Evolutionary conservation across 148 eudicot species (phyloP), one percentile per base, ranked within the genome.

Genomic region (Rhododendron molle): DNA sequence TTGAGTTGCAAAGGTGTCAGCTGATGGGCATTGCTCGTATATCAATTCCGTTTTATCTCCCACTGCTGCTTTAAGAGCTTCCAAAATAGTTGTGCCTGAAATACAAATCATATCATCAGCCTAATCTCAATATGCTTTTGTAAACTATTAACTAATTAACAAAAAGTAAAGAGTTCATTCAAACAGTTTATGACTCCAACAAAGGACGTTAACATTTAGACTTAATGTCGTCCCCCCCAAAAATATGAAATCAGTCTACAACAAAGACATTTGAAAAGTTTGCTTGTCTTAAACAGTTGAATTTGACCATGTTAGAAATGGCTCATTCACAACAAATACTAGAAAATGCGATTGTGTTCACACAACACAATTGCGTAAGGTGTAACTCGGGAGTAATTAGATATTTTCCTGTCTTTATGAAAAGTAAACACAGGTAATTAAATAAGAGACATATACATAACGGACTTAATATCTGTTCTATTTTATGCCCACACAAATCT

Each of bases 1-100:
- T 87, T 89, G 91, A 72, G 86, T 83, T 38, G 86, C 83, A 77
- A 96, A 88, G 78, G 94, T 94, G 47, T 90, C 91, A 81, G 92
- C 85, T 2, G 98, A 88, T 83, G 99, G 99, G 56, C 88, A 86
- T 87, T 86, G 90, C 88, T 94, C 94, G 43, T 87, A 93, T 15
- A 93, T 83, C 80, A 97, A 89, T 90, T 97, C 90, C 26, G 96
- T 90, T 62, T 90, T 65, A 58, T 88, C 91, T 65, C 92, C 94
- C 67, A 93, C 89, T 18, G 88, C 87, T 80, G 83, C 91, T 90
- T 86, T 94, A 32, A 97, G 77, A 50, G 98, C 96, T 77, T 95
- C 98, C 90, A 95, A 88, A 83, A 97, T 93, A 80, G 98, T 95
- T 67, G 95, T 94, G 60, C 99, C 98, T 97, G 87, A 71, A 88